Base-by-base conservation (phyloP, 2,329 filamentous ascomycete species). In the Penicillium italicum region DNA sequence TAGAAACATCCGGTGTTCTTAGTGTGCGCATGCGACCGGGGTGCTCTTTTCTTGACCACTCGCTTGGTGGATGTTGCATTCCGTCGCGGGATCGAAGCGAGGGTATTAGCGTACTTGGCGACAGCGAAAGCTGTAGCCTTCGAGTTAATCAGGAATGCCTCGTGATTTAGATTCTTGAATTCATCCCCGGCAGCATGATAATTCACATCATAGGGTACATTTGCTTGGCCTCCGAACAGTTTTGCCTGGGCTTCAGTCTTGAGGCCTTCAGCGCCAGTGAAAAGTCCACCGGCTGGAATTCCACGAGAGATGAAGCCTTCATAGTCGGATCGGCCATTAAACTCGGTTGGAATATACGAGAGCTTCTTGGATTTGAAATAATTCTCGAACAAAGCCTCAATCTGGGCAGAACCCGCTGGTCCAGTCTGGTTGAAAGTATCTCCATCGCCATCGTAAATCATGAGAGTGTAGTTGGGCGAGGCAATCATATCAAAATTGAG, bases 261-360 rank as follows among this genome's bases (percentile, higher is more conserved):
- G 74, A 89, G 71, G 12, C 82, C 87, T 72, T 92, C 89, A 1
- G 89, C 89, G 37, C 89, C 89, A 2, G 89, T 91, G 52, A 88
- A 88, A 58, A 92, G 84, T 30, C 89, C 89, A 24, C 89, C 88
- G 1, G 84, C 84, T 0, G 89, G 87, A 40, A 92, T 90, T 3
- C 86, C 86, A 53, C 83, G 80, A 34, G 83, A 80, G 65, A 91
- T 87, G 76, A 93, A 92, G 1, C 84, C 86, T 48, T 86, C 87
- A 65, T 93, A 93, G 72, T 94, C 90, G 60, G 86, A 90, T 56
- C 89, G 85, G 7, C 89, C 89, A 64, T 91, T 87, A 62, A 94
- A 93, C 2, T 84, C 82, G 28, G 89, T 89, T 55, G 88, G 84
- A 0, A 84, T 88, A 69, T 85, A 86, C 72, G 85, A 85, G 54